phyloP scores from a whole-genome alignment of 139 green algal species.

The Edaphochlamys debaryana region DNA sequence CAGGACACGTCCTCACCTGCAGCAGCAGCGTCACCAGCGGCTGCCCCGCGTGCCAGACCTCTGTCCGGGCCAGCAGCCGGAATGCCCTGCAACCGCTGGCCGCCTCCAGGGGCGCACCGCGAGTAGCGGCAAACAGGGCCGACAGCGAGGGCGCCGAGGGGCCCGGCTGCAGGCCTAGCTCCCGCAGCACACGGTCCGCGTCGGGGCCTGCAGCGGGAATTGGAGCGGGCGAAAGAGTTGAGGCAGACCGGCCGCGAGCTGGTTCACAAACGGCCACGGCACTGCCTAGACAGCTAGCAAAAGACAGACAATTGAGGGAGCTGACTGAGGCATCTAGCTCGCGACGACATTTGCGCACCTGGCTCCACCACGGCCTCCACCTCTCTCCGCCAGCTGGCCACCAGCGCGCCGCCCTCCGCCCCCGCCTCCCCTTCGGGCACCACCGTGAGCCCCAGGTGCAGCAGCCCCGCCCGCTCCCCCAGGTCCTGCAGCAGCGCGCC shows the following conservation, averaged over 20 bases:
- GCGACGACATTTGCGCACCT: too few species aligned
- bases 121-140: constrained; percentile 1
- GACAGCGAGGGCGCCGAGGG: neutral
- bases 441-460: constrained; percentile 5
- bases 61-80: constrained; percentile 27
- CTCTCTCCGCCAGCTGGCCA: neutral
- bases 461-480: neutral
- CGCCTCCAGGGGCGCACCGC: neutral
- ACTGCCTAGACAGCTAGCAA: too few species aligned
- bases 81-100: neutral
- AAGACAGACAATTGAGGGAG: too few species aligned
- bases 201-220: constrained; percentile 23
- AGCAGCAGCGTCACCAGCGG: constrained; percentile 23
- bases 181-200: neutral
- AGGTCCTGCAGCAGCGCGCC: constrained; percentile 17
- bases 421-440: neutral
- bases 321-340: too few species aligned
- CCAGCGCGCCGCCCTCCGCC: neutral
- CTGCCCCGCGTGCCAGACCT: constrained; percentile 9
- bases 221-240: too few species aligned
- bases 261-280: too few species aligned
- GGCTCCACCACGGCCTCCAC: constrained; percentile 39
- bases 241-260: too few species aligned
- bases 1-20: too few species aligned
- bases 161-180: neutral